Evolutionary conservation across 139 green algal genomes (phyloP).

Genomic region (Nannochloris sp.): DNA sequence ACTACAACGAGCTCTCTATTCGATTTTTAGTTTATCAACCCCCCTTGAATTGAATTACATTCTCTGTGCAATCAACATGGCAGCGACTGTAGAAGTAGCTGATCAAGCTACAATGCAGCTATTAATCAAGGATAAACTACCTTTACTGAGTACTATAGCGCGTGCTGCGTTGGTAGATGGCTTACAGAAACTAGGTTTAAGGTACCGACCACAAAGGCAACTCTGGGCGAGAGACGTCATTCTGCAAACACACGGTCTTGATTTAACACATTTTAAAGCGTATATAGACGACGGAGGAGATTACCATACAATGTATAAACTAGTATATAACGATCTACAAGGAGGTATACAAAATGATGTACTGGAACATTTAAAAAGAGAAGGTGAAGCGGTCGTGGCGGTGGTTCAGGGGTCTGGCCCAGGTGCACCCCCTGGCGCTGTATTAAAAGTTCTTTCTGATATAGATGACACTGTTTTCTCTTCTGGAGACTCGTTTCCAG

Average conservation of each 20-base stretch:
- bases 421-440: conserved; percentile 7
- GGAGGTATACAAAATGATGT: conserved; percentile 29
- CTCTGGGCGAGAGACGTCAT: conserved; percentile 29
- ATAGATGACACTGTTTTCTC: conserved; percentile 59
- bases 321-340: conserved; percentile 53
- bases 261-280: conserved; percentile 50
- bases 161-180: conserved; percentile 44
- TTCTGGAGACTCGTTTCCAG: conserved; percentile 40
- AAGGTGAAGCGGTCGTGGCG: conserved; percentile 19
- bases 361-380: conserved; percentile 32
- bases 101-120: conserved; percentile 22
- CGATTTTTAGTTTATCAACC: conserved; percentile 6
- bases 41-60: conserved; percentile 45
- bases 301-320: conserved; percentile 56
- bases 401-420: not conserved
- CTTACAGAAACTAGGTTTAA: conserved; percentile 50
- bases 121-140: conserved; percentile 20
- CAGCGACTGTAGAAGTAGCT: conserved; percentile 36
- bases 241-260: conserved; percentile 29
- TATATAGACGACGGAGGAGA: conserved; percentile 45
- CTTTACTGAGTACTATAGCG: conserved; percentile 24
- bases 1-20: conserved; percentile 16
- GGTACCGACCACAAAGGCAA: conserved; percentile 35
- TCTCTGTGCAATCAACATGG: conserved; percentile 34
- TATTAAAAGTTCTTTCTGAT: conserved; percentile 51